Percentiles rank a stretch among this genome's conserved stretches.
phyloP scores from a whole-genome alignment of 169 alveolate species.

The Plasmodium reichenowi region DNA sequence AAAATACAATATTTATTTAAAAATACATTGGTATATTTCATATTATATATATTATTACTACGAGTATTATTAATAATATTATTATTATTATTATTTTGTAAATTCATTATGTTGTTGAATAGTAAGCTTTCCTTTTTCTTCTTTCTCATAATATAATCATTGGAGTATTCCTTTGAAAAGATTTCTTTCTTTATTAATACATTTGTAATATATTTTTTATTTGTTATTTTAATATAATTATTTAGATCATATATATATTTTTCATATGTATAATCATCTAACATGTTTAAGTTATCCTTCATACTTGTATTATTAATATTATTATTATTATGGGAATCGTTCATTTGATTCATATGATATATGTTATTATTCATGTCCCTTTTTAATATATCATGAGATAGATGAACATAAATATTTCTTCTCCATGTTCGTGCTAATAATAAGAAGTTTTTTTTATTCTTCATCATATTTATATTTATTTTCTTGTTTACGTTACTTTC shows the following conservation, averaged over 20 bases:
- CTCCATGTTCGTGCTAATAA: conserved; percentile 48
- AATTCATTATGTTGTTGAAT: no score
- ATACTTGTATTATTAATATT: no score
- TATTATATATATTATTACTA: no score
- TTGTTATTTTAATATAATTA: conserved; percentile 1
- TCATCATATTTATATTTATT: no score
- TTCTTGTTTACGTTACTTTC: neutral
- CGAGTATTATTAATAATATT: neutral
- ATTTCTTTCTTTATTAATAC: conserved; percentile 2
- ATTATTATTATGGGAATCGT: neutral
- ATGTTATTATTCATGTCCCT: neutral
- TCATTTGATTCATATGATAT: neutral
- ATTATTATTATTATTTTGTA: no score
- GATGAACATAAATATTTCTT: conserved; percentile 21
- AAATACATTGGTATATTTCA: no score
- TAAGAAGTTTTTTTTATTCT: conserved; percentile 22
- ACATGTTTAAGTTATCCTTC: no score
- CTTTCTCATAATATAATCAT: no score
- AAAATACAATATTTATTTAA: no score
- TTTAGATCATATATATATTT: conserved; percentile 17
- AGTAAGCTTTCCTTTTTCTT: no score
- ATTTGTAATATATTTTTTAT: conserved; percentile 16
- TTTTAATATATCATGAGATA: conserved; percentile 3
- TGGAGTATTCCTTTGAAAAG: no score
- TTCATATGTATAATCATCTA: conserved; percentile 8